phyloP scores from a whole-genome alignment of 164 flowering plant species.

The Cinnamomum micranthum region DNA sequence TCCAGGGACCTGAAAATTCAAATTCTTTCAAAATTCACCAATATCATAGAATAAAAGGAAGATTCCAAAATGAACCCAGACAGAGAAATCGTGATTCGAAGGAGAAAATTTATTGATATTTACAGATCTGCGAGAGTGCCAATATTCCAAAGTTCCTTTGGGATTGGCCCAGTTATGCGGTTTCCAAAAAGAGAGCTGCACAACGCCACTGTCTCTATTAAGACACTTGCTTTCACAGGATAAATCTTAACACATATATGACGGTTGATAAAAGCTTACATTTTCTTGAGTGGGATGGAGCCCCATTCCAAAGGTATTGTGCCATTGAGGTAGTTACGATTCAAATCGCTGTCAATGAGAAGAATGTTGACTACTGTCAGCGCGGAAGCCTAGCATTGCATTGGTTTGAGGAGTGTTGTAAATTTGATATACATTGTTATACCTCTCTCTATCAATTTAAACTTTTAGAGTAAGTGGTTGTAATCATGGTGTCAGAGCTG shows the following conservation, averaged over 20 bases:
- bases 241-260: not conserved
- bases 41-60: not conserved
- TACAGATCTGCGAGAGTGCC: constrained; percentile 40
- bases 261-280: constrained; percentile 33
- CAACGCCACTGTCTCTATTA: not conserved
- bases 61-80: not conserved
- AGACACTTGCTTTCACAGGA: not conserved
- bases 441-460: no score
- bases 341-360: constrained; percentile 42
- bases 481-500: no score
- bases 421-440: no score
- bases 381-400: not conserved
- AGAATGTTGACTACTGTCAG: not conserved
- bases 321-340: constrained; percentile 62
- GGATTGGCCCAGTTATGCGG: constrained; percentile 22
- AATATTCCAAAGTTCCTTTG: constrained; percentile 25
- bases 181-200: constrained; percentile 49
- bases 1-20: constrained; percentile 24
- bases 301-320: constrained; percentile 66
- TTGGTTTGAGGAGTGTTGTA: not conserved
- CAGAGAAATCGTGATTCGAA: not conserved
- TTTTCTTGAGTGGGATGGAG: constrained; percentile 23
- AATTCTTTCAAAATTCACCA: not conserved
- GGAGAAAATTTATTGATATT: not conserved
- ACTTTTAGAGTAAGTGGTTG: no score